Evolutionary conservation across 495 filamentous ascomycete species (phyloP).

Genomic region (Talaromyces wortmannii): DNA sequence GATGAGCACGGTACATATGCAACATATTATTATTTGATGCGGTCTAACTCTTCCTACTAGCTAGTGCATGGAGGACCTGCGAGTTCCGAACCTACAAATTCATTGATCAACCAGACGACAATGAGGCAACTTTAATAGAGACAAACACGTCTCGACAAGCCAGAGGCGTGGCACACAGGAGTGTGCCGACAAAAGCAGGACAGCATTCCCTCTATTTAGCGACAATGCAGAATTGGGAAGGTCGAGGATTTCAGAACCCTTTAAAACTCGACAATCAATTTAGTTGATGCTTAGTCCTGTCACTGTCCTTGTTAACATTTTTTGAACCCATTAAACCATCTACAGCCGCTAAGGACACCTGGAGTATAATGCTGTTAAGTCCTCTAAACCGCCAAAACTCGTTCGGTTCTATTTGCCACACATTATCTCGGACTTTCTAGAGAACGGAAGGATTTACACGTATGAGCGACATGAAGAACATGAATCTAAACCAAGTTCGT

Average conservation of each 20-base stretch:
- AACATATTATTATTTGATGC: not conserved
- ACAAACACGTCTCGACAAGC: slow-evolving; percentile 48
- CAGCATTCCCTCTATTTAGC: not conserved
- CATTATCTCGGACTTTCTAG: too few relatives aligned
- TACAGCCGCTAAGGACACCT: too few relatives aligned
- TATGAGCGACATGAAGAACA: too few relatives aligned
- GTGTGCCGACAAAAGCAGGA: not conserved
- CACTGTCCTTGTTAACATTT: too few relatives aligned
- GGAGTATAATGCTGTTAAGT: too few relatives aligned
- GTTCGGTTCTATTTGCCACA: too few relatives aligned
- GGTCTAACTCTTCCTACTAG: not conserved
- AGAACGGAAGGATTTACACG: too few relatives aligned
- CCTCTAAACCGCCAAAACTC: too few relatives aligned
- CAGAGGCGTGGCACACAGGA: not conserved
- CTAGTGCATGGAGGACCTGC: slow-evolving; percentile 5
- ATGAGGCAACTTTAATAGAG: slow-evolving; percentile 57
- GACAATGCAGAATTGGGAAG: slow-evolving; percentile 5
- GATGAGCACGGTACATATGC: slow-evolving; percentile 5
- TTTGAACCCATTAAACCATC: too few relatives aligned
- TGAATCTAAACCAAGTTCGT: not conserved
- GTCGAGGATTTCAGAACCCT: slow-evolving; percentile 5
- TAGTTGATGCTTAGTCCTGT: not conserved
- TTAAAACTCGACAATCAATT: slow-evolving; percentile 3
- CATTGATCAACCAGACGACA: slow-evolving; percentile 22
- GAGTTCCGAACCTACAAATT: slow-evolving; percentile 3